Conservation (phyloP, 441 rosid species). For the California macrophylla region DNA sequence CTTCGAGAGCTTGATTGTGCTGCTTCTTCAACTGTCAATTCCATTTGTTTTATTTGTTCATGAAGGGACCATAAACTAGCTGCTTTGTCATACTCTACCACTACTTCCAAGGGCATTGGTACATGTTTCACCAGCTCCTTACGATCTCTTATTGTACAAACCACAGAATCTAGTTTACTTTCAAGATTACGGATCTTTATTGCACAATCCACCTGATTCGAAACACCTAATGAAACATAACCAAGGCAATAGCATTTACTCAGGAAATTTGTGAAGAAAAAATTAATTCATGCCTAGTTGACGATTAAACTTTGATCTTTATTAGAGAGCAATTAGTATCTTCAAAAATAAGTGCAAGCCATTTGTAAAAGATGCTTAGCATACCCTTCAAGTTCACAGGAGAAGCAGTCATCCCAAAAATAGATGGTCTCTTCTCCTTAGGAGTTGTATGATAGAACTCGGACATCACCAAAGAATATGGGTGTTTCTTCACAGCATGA, state of each 20-base stretch:
- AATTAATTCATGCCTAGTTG: not conserved
- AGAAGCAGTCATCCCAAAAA: constrained; percentile 99
- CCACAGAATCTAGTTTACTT: constrained; percentile 84
- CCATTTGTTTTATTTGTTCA: constrained; percentile 88
- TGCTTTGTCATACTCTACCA: constrained; percentile 90
- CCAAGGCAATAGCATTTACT: not conserved
- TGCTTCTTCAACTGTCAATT: constrained; percentile 81
- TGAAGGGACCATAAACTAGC: constrained; percentile 94
- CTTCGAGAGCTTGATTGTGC: constrained; percentile 77
- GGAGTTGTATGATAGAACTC: constrained; percentile 90
- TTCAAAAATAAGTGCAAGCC: constrained; percentile 8
- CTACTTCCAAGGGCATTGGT: constrained; percentile 91
- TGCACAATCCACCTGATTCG: constrained; percentile 96
- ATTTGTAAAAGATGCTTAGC: not conserved
- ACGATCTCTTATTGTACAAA: constrained; percentile 92
- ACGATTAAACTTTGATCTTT: not conserved
- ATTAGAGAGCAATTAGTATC: constrained; percentile 7
- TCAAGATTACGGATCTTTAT: constrained; percentile 94
- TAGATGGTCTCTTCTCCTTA: constrained; percentile 86
- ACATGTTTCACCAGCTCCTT: constrained; percentile 94
- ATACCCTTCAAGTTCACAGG: constrained; percentile 96
- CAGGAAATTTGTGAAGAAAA: constrained; percentile 10
- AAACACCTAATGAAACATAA: constrained; percentile 56
- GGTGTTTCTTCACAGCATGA: constrained; percentile 99
- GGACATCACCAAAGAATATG: constrained; percentile 96